Evolutionary conservation across 495 filamentous ascomycete genomes (phyloP).

Genomic region (Xylaria acuta): DNA sequence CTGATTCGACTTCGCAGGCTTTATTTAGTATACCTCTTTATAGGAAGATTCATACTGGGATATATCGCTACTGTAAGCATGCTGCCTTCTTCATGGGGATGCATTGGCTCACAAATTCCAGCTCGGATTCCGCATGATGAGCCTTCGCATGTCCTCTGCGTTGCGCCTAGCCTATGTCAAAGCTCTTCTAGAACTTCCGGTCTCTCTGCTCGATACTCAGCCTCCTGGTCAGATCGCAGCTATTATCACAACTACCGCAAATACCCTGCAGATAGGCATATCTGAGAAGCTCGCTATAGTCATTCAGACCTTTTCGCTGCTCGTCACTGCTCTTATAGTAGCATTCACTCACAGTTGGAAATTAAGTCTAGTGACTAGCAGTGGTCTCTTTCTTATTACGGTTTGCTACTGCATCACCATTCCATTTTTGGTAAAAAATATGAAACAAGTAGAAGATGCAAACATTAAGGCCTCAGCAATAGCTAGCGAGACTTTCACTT

Average conservation of each 20-base stretch:
- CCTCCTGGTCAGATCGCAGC: slow-evolving; percentile 60
- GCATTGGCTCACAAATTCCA: slow-evolving; percentile 32
- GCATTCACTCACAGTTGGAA: slow-evolving; percentile 64
- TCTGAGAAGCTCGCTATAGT: slow-evolving; percentile 65
- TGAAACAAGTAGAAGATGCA: slow-evolving; percentile 60
- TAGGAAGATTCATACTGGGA: slow-evolving; percentile 62
- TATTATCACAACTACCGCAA: slow-evolving; percentile 68
- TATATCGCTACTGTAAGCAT: slow-evolving; percentile 62
- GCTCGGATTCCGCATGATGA: slow-evolving; percentile 61
- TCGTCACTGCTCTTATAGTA: slow-evolving; percentile 59
- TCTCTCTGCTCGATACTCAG: slow-evolving; percentile 61
- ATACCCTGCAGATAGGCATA: slow-evolving; percentile 69
- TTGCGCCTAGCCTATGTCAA: slow-evolving; percentile 60
- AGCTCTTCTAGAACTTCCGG: slow-evolving; percentile 58
- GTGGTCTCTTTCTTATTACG: slow-evolving; percentile 61
- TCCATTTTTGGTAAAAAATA: slow-evolving; percentile 63
- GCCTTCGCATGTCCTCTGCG: slow-evolving; percentile 60
- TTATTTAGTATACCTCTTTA: slow-evolving; percentile 68
- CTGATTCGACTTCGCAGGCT: slow-evolving; percentile 41
- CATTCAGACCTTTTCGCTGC: slow-evolving; percentile 59
- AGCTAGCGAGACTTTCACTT: slow-evolving; percentile 63
- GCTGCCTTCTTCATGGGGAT: neutral
- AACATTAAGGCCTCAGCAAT: slow-evolving; percentile 66
- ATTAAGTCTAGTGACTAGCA: slow-evolving; percentile 62
- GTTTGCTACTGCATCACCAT: slow-evolving; percentile 62